Evolutionary conservation across 2,329 filamentous ascomycete genomes (phyloP), one percentile per base, ranked within the genome.

Genomic region (Colletotrichum spaethianum): DNA sequence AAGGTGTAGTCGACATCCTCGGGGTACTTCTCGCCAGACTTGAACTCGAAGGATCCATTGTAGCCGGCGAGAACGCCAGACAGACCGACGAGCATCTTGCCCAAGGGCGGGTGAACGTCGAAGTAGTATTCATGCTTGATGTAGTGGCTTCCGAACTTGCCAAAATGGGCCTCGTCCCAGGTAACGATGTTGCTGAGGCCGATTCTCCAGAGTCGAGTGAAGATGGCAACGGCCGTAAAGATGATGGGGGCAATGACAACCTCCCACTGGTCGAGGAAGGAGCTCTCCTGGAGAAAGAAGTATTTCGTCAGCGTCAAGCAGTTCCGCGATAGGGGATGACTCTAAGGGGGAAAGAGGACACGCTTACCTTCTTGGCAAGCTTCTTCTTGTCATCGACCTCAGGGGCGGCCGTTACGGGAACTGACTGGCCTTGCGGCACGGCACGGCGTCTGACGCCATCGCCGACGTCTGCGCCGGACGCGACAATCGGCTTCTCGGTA

Each of bases 61-160:
- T 99, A 99, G 76, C 96, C 96, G 76, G 96, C 97, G 73, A 99
- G 89, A 80, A 97, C 97, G 80, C 96, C 96, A 8, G 96, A 98
- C 63, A 99, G 89, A 74, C 96, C 96, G 77, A 99, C 96, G 68
- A 99, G 91, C 91, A 99, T 98, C 88, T 99, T 99, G 81, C 96
- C 96, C 73, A 99, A 91, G 66, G 96, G 96, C 75, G 96, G 96
- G 83, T 97, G 94, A 70, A 97, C 93, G 63, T 78, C 77, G 74
- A 99, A 99, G 89, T 99, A 99, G 88, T 98, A 98, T 84, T 99
- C 96, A 83, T 96, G 94, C 84, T 99, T 98, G 81, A 99, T 92
- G 83, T 99, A 99, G 85, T 99, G 96, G 78, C 96, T 98, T 75
- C 96, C 96, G 83, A 99, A 99, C 86, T 99, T 99, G 81, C 94